Evolutionary conservation across 163 green algal genomes (phyloP).

Genomic region (Scenedesmus sp.): DNA sequence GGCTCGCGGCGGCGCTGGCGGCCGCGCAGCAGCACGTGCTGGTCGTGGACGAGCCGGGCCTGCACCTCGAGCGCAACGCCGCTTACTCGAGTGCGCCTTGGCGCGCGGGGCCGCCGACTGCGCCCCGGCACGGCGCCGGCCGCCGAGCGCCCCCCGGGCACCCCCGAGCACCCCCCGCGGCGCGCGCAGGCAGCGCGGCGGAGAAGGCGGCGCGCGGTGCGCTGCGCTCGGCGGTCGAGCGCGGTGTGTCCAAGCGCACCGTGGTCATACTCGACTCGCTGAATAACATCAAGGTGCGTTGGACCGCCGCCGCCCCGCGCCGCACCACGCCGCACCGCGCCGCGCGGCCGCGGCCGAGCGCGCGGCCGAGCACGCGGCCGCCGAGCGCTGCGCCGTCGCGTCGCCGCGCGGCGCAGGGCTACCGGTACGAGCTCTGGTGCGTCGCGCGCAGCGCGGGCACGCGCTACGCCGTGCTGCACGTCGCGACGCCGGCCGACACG

Average conservation of each 20-base stretch:
- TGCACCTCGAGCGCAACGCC: constrained; percentile 74
- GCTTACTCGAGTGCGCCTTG: constrained; percentile 73
- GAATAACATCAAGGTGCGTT: constrained; percentile 95
- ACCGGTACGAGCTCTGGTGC: constrained; percentile 96
- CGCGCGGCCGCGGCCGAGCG: too few relatives aligned
- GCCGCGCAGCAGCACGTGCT: constrained; percentile 2
- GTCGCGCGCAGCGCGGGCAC: constrained; percentile 78
- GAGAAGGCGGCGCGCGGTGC: constrained; percentile 88
- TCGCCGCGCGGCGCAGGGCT: too few relatives aligned
- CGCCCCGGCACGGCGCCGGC: too few relatives aligned
- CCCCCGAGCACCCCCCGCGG: too few relatives aligned
- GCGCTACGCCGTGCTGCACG: constrained; percentile 89
- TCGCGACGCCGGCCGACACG: constrained; percentile 66
- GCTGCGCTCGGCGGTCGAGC: constrained; percentile 81
- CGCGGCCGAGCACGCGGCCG: too few relatives aligned
- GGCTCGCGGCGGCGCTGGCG: constrained; percentile 55
- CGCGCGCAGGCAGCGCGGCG: constrained; percentile 66
- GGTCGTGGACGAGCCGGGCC: constrained; percentile 76
- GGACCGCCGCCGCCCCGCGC: not conserved
- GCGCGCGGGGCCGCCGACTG: too few relatives aligned
- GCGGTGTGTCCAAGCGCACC: constrained; percentile 61
- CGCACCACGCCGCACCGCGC: too few relatives aligned
- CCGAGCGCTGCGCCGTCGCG: too few relatives aligned
- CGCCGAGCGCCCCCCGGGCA: too few relatives aligned
- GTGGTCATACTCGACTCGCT: constrained; percentile 90